Evolutionary conservation across 441 rosid genomes (phyloP).

Genomic region (Bruguiera hainesii): DNA sequence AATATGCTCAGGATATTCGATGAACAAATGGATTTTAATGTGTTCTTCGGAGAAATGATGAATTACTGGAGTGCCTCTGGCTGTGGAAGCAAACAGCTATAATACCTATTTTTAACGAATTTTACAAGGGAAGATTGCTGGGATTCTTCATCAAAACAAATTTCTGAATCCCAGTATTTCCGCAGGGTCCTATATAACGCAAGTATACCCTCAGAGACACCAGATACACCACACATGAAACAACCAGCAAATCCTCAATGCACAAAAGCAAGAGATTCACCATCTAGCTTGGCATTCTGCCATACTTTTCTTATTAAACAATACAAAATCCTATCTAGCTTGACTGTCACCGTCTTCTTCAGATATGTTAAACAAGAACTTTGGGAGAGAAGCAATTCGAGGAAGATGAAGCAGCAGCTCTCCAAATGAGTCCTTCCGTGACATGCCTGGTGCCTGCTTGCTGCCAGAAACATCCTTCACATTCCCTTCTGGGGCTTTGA

Average conservation of each 20-base stretch:
- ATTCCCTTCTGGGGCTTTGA: constrained; percentile 37
- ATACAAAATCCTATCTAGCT: constrained; percentile 36
- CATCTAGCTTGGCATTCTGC: constrained; percentile 7
- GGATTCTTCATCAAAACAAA: constrained; percentile 63
- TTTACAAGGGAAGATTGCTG: constrained; percentile 33
- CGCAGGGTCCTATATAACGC: constrained; percentile 18
- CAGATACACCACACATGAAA: constrained; percentile 5
- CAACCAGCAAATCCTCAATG: constrained; percentile 15
- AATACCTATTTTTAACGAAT: not conserved
- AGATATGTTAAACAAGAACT: constrained; percentile 82
- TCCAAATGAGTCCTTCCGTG: constrained; percentile 85
- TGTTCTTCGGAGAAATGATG: too few species aligned
- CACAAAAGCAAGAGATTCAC: constrained; percentile 9
- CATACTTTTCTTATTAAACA: constrained; percentile 1
- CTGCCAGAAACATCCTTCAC: constrained; percentile 45
- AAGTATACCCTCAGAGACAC: constrained; percentile 7
- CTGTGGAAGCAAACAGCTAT: not conserved
- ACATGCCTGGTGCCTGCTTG: constrained; percentile 68
- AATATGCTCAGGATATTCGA: too few species aligned
- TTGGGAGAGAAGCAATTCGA: constrained; percentile 80
- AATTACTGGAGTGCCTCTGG: too few species aligned
- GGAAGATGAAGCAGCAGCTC: constrained; percentile 91
- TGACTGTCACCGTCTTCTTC: constrained; percentile 67
- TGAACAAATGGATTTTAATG: too few species aligned
- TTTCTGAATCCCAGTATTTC: constrained; percentile 50